Conservation (phyloP, 768 basidiomycete species). For the Amyloporia xantha region DNA sequence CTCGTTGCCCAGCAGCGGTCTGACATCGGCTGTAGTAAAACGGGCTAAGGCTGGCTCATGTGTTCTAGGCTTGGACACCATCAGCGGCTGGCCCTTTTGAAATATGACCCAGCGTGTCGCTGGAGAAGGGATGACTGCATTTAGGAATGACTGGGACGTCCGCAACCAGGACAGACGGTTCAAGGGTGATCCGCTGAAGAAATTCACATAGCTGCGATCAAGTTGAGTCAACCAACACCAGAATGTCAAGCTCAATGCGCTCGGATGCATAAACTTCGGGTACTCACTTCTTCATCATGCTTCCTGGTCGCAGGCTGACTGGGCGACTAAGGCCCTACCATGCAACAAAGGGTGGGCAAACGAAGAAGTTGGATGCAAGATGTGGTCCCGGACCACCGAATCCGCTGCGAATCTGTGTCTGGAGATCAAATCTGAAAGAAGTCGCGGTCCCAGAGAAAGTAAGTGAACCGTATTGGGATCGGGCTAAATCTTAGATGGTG, state of each 20-base stretch:
- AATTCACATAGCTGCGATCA: slow-evolving; percentile 36
- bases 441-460: too few relatives aligned
- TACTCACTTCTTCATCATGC: too few relatives aligned
- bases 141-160: slow-evolving; percentile 67
- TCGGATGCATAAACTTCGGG: neutral
- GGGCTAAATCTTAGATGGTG: too few relatives aligned
- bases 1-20: slow-evolving; percentile 54
- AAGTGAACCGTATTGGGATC: too few relatives aligned
- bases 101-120: slow-evolving; percentile 75
- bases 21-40: slow-evolving; percentile 54
- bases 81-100: slow-evolving; percentile 64
- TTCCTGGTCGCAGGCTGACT: too few relatives aligned
- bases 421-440: too few relatives aligned
- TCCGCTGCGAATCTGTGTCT: too few relatives aligned
- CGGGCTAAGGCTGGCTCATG: slow-evolving; percentile 39
- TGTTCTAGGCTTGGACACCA: slow-evolving; percentile 28
- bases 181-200: slow-evolving; percentile 57
- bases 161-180: slow-evolving; percentile 85
- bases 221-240: neutral
- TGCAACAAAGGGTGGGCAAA: too few relatives aligned
- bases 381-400: too few relatives aligned
- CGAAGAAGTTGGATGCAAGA: too few relatives aligned
- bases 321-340: too few relatives aligned
- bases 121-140: slow-evolving; percentile 53
- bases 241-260: neutral